Evolutionary conservation across 2,329 filamentous ascomycete species (phyloP).

Genomic region (Xylaria sp.): DNA sequence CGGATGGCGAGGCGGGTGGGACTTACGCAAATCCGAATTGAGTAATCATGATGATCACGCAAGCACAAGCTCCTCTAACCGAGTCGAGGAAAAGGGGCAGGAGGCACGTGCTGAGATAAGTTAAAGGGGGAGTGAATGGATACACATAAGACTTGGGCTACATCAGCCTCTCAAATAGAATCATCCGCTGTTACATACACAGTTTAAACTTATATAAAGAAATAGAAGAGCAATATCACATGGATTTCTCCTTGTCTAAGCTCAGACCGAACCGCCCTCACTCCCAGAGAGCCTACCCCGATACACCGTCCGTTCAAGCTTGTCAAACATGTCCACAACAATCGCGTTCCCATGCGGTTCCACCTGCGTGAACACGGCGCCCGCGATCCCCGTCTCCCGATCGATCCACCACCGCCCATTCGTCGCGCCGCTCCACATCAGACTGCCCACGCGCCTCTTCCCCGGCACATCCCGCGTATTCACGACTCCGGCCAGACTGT

Average conservation of each 20-base stretch:
- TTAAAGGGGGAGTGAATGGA: neutral
- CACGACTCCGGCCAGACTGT: neutral
- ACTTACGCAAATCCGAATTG: slow-evolving; percentile 39
- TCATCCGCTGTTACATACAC: neutral
- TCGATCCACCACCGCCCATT: neutral
- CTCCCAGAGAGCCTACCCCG: neutral
- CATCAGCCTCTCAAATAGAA: neutral
- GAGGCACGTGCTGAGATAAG: slow-evolving; percentile 3
- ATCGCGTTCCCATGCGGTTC: neutral
- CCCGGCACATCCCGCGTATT: neutral
- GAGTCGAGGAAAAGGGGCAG: slow-evolving; percentile 34
- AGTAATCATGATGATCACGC: neutral
- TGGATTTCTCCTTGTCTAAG: neutral
- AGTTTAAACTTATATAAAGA: neutral
- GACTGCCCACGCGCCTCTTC: neutral
- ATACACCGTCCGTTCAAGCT: neutral
- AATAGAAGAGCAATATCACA: neutral
- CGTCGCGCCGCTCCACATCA: neutral
- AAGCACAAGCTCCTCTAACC: neutral
- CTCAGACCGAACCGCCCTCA: neutral
- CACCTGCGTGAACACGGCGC: too few species aligned
- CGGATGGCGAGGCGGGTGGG: slow-evolving; percentile 51
- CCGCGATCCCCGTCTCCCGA: too few species aligned
- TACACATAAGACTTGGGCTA: neutral
- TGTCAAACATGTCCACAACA: neutral